Conservation (phyloP, 768 basidiomycete species). For the Suillus tomentosus region DNA sequence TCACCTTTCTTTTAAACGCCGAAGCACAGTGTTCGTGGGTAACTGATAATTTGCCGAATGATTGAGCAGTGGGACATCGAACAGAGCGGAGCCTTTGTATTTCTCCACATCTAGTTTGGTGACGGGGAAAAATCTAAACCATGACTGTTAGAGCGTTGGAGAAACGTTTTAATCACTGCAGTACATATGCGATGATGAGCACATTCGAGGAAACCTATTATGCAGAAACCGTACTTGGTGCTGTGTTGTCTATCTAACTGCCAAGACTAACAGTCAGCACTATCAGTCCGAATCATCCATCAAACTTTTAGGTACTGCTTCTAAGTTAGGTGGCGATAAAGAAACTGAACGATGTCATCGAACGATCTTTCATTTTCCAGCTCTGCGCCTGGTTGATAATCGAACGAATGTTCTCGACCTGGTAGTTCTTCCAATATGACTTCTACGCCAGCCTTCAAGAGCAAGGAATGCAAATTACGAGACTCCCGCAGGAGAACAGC, state of each 20-base stretch:
- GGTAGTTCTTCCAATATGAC: slow-evolving; percentile 40
- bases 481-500: slow-evolving; percentile 49
- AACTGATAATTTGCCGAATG: too few relatives aligned
- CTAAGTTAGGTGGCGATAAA: slow-evolving; percentile 25
- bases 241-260: background rate
- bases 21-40: too few relatives aligned
- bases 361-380: slow-evolving; percentile 36
- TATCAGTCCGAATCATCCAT: background rate
- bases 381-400: slow-evolving; percentile 46
- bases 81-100: slow-evolving; percentile 21
- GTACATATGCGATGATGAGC: background rate
- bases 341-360: slow-evolving; percentile 42
- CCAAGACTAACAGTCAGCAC: background rate
- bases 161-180: background rate
- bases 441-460: slow-evolving; percentile 39
- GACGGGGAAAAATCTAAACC: slow-evolving; percentile 22
- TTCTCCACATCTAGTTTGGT: slow-evolving; percentile 25
- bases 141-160: background rate
- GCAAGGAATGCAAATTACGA: slow-evolving; percentile 32
- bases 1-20: too few relatives aligned
- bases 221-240: background rate
- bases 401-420: slow-evolving; percentile 57
- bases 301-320: background rate
- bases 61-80: too few relatives aligned
- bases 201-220: background rate